Evolutionary conservation across 2,329 filamentous ascomycete species (phyloP), one percentile per base, ranked within the genome.

Genomic region (Microcyclospora tardicrescens): DNA sequence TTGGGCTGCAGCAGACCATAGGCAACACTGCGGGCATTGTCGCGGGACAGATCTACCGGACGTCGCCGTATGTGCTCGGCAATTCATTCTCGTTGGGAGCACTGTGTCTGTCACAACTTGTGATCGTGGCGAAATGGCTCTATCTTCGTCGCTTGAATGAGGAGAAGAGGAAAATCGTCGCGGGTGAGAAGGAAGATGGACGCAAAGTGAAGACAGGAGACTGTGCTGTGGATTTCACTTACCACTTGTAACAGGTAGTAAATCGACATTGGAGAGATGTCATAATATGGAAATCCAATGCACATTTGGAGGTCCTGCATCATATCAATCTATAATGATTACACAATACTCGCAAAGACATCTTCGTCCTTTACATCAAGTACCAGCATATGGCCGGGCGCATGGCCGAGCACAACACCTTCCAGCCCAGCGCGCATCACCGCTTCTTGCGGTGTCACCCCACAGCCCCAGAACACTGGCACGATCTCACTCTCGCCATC

Each of bases 381-480:
- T 1, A 78, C 58, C 32, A 79, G 51, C 75, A 80, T 80, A 52
- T 77, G 65, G 0, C 74, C 74, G 1, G 75, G 75, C 13, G 69
- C 67, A 59, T 81, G 77, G 1, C 67, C 71, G 63, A 81, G 74
- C 2, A 79, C 64, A 1, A 64, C 61, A 0, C 77, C 77, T 34
- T 70, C 50, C 34, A 77, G 49, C 6, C 54, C 59, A 5, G 73
- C 72, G 40, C 61, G 63, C 65, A 77, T 69, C 1, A 80, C 72
- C 11, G 74, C 75, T 50, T 77, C 70, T 51, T 80, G 76, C 2
- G 77, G 75, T 29, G 77, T 80, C 10, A 80, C 75, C 28, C 76
- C 76, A 50, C 76, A 81, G 0, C 73, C 77, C 74, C 76, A 73
- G 45, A 76, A 76, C 3, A 75, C 67, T 0, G 72, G 72, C 24